Percentiles rank a stretch among this genome's conserved stretches.
Evolutionary conservation across 208 protist species (phyloP).

Genomic region (Borovskyia barvae): DNA sequence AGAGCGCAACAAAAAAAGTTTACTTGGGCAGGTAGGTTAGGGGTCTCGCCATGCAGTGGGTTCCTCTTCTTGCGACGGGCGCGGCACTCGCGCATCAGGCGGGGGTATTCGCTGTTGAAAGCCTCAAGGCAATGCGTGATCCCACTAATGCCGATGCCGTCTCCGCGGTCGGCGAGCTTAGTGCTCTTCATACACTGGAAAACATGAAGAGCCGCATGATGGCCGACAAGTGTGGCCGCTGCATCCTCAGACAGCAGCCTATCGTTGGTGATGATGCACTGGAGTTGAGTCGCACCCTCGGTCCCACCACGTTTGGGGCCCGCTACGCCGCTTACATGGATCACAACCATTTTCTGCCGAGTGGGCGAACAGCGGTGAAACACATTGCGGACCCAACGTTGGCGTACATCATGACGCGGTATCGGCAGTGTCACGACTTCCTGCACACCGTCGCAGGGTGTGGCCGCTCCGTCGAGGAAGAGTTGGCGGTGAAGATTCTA

Average conservation of each 20-base stretch:
- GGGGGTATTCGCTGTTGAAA: slow-evolving; percentile 53
- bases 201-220: slow-evolving; percentile 78
- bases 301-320: slow-evolving; percentile 64
- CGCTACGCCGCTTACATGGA: slow-evolving; percentile 82
- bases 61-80: slow-evolving; percentile 30
- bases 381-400: slow-evolving; percentile 68
- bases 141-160: slow-evolving; percentile 63
- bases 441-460: slow-evolving; percentile 61
- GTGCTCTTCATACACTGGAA: slow-evolving; percentile 56
- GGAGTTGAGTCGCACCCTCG: slow-evolving; percentile 36
- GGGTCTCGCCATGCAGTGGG: slow-evolving; percentile 10
- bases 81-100: slow-evolving; percentile 28
- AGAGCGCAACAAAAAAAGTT: slow-evolving; percentile 2
- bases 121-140: slow-evolving; percentile 56
- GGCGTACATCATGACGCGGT: slow-evolving; percentile 84
- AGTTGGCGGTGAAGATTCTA: slow-evolving; percentile 80
- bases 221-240: slow-evolving; percentile 58
- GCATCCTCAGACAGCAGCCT: slow-evolving; percentile 59
- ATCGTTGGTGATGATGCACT: slow-evolving; percentile 61
- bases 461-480: slow-evolving; percentile 82
- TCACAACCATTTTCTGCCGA: slow-evolving; percentile 73
- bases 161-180: slow-evolving; percentile 73
- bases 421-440: slow-evolving; percentile 88
- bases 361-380: slow-evolving; percentile 56
- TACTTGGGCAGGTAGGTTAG: too few relatives aligned